These are phyloP conservation scores for Phyllosticta citribraziliensis DNA, from an alignment of 2,329 filamentous ascomycete species.

Conservation along the genomic window DNA sequence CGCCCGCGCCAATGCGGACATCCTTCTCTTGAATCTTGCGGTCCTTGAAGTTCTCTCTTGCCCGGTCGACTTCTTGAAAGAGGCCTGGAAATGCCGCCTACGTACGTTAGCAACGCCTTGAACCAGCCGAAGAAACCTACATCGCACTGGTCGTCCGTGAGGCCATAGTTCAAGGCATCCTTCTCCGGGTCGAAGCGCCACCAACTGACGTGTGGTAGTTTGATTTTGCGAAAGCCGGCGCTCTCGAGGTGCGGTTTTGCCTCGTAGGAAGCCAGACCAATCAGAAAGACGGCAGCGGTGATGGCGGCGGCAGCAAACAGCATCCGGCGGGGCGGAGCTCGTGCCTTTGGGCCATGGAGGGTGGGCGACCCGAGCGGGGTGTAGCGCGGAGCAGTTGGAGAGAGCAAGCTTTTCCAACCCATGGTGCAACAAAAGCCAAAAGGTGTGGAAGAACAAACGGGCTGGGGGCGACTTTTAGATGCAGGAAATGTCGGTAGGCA, in stretches of 20 bases:
- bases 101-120: not conserved
- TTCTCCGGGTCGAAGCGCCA: slow-evolving; percentile 7
- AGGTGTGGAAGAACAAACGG: not conserved
- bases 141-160: slow-evolving; percentile 9
- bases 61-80: slow-evolving; percentile 5
- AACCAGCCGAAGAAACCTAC: not conserved
- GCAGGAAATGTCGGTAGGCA: not conserved
- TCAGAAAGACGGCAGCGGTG: not conserved
- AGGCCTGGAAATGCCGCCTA: slow-evolving; percentile 7
- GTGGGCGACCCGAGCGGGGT: slow-evolving; percentile 3
- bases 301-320: not conserved
- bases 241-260: not conserved
- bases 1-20: not conserved
- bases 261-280: not conserved
- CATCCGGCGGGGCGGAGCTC: not conserved
- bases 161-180: slow-evolving; percentile 2
- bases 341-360: not conserved
- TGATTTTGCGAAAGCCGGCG: not conserved
- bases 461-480: not conserved
- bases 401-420: slow-evolving; percentile 2
- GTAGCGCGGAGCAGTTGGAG: slow-evolving; percentile 4
- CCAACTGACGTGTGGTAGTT: not conserved
- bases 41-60: not conserved
- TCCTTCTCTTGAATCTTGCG: not conserved
- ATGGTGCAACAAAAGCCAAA: not conserved